phyloP scores from a whole-genome alignment of 139 green algal genomes.

The Ulvella scutata region DNA sequence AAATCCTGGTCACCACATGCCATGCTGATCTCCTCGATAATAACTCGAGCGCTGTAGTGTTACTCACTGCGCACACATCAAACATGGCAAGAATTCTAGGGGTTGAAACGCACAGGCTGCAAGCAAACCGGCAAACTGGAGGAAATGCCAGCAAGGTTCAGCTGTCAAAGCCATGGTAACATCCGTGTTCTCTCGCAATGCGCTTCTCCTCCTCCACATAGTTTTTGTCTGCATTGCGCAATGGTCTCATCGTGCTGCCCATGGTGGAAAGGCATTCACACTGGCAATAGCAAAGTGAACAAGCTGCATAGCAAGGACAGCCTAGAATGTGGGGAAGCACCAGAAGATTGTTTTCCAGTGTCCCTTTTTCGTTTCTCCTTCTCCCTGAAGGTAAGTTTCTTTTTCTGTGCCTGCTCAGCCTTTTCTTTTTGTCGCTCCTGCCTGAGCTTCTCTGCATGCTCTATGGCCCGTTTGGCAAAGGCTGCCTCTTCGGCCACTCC shows the following conservation, averaged over 20 bases:
- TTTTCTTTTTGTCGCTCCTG: conserved; percentile 20
- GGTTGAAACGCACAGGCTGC: too few species aligned
- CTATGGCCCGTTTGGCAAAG: conserved; percentile 9
- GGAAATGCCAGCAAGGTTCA: too few species aligned
- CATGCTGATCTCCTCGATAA: too few species aligned
- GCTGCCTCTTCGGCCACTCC: conserved; percentile 17
- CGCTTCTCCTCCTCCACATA: conserved; percentile 57
- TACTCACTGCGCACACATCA: too few species aligned
- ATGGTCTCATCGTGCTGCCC: not conserved
- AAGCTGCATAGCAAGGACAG: not conserved
- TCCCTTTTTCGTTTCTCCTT: conserved; percentile 60
- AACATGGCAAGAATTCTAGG: too few species aligned
- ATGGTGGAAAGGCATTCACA: not conserved
- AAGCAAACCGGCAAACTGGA: too few species aligned
- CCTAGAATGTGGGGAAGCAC: not conserved
- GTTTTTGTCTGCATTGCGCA: conserved; percentile 18
- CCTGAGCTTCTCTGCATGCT: conserved; percentile 12
- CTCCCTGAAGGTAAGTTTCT: conserved; percentile 25
- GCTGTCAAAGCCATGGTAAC: conserved; percentile 32
- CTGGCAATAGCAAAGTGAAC: not conserved
- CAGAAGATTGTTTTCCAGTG: conserved; percentile 16
- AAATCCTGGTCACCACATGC: too few species aligned
- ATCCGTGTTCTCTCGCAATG: conserved; percentile 24
- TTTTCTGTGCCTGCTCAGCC: conserved; percentile 9
- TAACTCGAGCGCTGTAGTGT: too few species aligned